Base-by-base conservation (phyloP, 306 rosid genomes). In the Canavalia ensiformis region DNA sequence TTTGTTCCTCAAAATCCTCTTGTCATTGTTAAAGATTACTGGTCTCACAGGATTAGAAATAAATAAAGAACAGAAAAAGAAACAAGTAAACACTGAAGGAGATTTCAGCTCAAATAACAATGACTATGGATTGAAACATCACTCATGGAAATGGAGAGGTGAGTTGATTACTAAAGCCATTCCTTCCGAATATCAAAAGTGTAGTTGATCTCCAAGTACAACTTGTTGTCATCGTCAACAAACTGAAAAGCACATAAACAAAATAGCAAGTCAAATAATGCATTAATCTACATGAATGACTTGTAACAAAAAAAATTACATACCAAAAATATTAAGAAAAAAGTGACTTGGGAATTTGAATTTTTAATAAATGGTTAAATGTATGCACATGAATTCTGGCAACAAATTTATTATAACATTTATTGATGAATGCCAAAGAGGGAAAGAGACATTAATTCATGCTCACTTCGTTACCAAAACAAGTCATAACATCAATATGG, bases 121-220 rank as follows among this genome's bases (percentile, higher is more conserved):
- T 70, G 70, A 73, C 80, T 35, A 37, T 29, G 74, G 68, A 83
- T 47, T 64, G 5, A 45, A 72, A 13, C 75, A 83, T 64, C 70
- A 72, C 52, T 64, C n/a, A 44, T 37, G 42, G 64, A 64, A 59
- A 44, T 37, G 42, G 64, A 64, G 66, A 63, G 65, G 35, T 71
- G 76, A 39, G 55, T 74, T 82, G 69, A 84, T 55, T 56, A 37
- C 41, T 84, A 85, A 13, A 56, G 83, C 97, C 98, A 94, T 1
- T 94, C 95, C 83, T 84, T 94, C 79, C 88, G 83, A 84, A 91
- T 94, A 56, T 94, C 95, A 68, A 94, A 91, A 34, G 90, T 90
- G 90, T 94, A 94, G 86, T 87, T 91, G 83, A 94, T 91, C 86
- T 91, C 97, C 92, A 91, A 88, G 83, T 91, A 86, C 78, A 88